Conservation (phyloP, 768 basidiomycete genomes). For the Suillus sp. region DNA sequence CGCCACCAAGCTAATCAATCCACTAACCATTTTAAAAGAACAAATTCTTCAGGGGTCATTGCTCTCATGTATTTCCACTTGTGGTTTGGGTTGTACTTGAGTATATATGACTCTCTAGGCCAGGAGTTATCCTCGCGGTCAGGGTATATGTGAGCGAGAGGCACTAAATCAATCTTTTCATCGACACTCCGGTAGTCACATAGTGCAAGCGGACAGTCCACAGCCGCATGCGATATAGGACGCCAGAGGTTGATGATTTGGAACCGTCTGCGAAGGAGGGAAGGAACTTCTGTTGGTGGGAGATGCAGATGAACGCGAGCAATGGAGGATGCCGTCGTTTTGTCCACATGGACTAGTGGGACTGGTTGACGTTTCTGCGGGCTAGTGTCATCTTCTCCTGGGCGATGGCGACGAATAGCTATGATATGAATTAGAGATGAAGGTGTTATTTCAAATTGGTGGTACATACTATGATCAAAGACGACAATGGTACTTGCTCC, state of each 20-base stretch:
- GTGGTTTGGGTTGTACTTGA: slow-evolving; percentile 42
- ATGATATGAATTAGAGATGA: background rate
- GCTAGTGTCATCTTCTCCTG: slow-evolving; percentile 29
- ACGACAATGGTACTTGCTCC: background rate
- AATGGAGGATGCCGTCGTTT: slow-evolving; percentile 42
- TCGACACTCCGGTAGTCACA: slow-evolving; percentile 50
- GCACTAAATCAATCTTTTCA: slow-evolving; percentile 37
- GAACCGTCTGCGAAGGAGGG: slow-evolving; percentile 44
- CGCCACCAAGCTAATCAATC: background rate
- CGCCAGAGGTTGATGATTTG: slow-evolving; percentile 60
- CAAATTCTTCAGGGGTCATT: slow-evolving; percentile 45
- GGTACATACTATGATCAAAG: background rate
- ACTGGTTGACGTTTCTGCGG: slow-evolving; percentile 47
- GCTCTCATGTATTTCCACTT: slow-evolving; percentile 49
- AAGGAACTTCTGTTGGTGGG: slow-evolving; percentile 41
- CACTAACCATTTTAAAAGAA: slow-evolving; percentile 49
- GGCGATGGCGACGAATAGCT: background rate
- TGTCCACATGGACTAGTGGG: slow-evolving; percentile 46
- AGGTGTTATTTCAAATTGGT: background rate
- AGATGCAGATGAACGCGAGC: slow-evolving; percentile 47
- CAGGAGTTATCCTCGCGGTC: slow-evolving; percentile 37
- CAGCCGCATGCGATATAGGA: slow-evolving; percentile 45
- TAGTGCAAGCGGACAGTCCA: slow-evolving; percentile 50
- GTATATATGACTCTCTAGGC: slow-evolving; percentile 37
- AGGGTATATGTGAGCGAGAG: slow-evolving; percentile 41